A percentile compares a stretch with the other conserved stretches of the same genome.
These are phyloP conservation scores for Gracilariopsis chorda DNA, from an alignment of 23 red algal genomes.

Conservation along the genomic window DNA sequence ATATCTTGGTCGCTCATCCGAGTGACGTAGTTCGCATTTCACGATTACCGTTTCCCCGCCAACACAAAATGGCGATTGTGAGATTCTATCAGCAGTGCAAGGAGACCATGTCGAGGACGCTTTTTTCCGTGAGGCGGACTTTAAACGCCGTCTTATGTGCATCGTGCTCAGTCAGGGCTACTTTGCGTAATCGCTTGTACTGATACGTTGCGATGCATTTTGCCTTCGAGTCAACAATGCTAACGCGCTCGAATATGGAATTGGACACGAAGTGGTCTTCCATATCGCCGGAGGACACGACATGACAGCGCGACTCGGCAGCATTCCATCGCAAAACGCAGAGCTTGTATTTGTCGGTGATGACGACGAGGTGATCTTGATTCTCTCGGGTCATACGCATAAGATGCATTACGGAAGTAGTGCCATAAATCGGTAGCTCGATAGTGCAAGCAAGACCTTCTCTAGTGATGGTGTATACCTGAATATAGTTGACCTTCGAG, in stretches of 20 bases:
- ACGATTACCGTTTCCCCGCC: constrained; percentile 30
- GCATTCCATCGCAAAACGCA: constrained; percentile 80
- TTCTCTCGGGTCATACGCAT: constrained; percentile 34
- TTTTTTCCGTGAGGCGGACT: constrained; percentile 71
- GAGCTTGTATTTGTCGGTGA: constrained; percentile 86
- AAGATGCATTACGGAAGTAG: constrained; percentile 62
- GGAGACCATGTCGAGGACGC: constrained; percentile 85
- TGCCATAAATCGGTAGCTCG: constrained; percentile 85
- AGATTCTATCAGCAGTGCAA: constrained; percentile 71
- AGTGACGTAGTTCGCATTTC: constrained; percentile 67
- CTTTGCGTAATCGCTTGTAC: constrained; percentile 77
- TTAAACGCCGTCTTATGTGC: constrained; percentile 88
- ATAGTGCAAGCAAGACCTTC: constrained; percentile 70
- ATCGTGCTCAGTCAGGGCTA: constrained; percentile 69
- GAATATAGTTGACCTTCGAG: constrained; percentile 72
- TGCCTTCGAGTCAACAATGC: constrained; percentile 74
- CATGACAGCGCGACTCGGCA: constrained; percentile 48
- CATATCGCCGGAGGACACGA: constrained; percentile 73
- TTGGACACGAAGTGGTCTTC: constrained; percentile 63
- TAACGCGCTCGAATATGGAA: constrained; percentile 42
- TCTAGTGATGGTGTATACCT: constrained; percentile 73
- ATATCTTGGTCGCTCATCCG: constrained; percentile 78
- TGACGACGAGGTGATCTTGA: constrained; percentile 80
- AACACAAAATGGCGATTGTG: constrained; percentile 77
- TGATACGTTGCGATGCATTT: constrained; percentile 80